Evolutionary conservation across 257 asterid genomes (phyloP).

Genomic region (Salvia miltiorrhiza): DNA sequence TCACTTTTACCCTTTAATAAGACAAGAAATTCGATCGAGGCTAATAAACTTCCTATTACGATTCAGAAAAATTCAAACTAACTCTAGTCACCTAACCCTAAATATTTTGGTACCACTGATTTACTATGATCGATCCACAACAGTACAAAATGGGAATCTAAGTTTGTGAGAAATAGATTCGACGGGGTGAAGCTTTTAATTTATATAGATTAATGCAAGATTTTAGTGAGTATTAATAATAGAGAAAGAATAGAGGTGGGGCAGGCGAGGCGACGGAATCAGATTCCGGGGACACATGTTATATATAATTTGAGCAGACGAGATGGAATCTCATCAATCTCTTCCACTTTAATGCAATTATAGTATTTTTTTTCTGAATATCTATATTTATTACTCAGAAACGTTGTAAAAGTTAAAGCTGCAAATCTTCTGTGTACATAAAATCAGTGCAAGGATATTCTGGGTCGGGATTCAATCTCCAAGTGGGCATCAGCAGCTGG

Average conservation of each 20-base stretch:
- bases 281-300: constrained; percentile 45
- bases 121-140: no score
- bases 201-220: no score
- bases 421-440: constrained; percentile 19
- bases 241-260: not conserved
- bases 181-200: not conserved
- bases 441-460: constrained; percentile 9
- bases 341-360: constrained; percentile 15
- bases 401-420: constrained; percentile 39
- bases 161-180: not conserved
- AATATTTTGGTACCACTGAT: no score
- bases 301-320: constrained; percentile 12
- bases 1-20: no score
- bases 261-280: constrained; percentile 31
- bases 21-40: no score
- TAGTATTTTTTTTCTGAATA: not conserved
- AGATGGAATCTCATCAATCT: constrained; percentile 35
- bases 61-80: no score
- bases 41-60: no score
- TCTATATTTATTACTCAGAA: not conserved
- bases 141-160: not conserved
- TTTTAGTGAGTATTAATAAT: no score
- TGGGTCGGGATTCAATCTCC: constrained; percentile 4
- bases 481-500: constrained; percentile 11
- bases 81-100: no score